A percentile compares a stretch with the other conserved stretches of the same genome.
phyloP scores from a whole-genome alignment of 768 basidiomycete genomes.

The Russula earlei region DNA sequence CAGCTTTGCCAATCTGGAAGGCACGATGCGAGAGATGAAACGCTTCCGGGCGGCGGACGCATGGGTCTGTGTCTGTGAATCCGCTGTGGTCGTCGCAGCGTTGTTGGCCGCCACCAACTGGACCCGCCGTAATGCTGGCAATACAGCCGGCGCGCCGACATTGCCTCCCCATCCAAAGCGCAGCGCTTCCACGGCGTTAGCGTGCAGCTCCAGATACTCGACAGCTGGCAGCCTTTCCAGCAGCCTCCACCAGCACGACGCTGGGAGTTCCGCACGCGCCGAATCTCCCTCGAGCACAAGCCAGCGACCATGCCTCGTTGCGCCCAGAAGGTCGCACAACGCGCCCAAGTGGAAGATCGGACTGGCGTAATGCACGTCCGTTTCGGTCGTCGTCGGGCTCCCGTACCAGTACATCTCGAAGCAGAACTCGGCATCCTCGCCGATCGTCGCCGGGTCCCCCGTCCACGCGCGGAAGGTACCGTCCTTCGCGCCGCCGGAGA shows the following conservation, averaged over 20 bases:
- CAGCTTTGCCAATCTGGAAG: neutral
- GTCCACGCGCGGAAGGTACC: constrained; percentile 11
- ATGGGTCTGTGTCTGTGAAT: neutral
- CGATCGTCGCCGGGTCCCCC: neutral
- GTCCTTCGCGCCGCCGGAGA: constrained; percentile 2
- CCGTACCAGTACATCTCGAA: constrained; percentile 4
- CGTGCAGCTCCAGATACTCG: neutral
- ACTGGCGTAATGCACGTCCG: neutral
- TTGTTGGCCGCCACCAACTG: neutral
- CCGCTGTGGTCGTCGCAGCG: neutral
- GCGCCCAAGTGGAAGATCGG: constrained; percentile 1
- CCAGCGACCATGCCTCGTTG: neutral
- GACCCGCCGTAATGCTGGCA: neutral
- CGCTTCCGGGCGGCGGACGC: neutral
- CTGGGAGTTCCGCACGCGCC: neutral
- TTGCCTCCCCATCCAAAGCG: constrained; percentile 1
- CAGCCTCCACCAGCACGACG: constrained; percentile 1
- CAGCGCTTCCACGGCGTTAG: neutral
- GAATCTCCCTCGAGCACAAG: constrained; percentile 1
- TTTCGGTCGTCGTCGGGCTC: neutral
- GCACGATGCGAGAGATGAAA: constrained; percentile 7
- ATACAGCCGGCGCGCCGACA: neutral
- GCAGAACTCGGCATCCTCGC: constrained; percentile 1
- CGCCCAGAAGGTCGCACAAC: neutral
- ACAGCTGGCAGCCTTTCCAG: constrained; percentile 4